Evolutionary conservation across 441 rosid genomes (phyloP), one percentile per base, ranked within the genome.

Genomic region (Heliophila coronopifolia): DNA sequence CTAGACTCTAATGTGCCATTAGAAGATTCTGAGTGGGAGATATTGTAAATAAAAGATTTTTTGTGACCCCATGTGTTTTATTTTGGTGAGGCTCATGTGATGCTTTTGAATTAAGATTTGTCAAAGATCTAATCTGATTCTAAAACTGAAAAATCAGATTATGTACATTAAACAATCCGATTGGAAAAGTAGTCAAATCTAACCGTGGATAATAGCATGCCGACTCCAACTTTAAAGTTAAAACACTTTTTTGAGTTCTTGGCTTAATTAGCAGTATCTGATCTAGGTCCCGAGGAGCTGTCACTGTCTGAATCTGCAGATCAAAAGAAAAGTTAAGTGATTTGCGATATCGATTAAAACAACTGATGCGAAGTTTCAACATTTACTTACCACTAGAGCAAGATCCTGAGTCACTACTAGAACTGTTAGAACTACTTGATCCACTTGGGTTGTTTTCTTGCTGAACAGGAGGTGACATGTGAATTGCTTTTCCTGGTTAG

Each of bases 361-460:
- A 31, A 14, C 37, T 37, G 53, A 24, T 13, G 45, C 23, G 39
- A 4, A 54, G 35, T 30, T 35, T 59, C 39, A 33, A 43, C 32
- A 47, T 40, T 53, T 74, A 91, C 96, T 53, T 74, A 91, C 96
- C 89, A 73, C 78, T 77, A 36, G 96, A 79, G 63, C 88, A 78
- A 31, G 87, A 87, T 44, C 80, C 83, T 43, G 95, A 77, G 33
- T 70, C 91, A 70, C 82, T 70, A 69, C 93, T 76, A 32, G 95
- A 80, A 68, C 83, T 72, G 34, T 79, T 70, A 62, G 97, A 85
- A 71, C 85, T 71, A 68, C 80, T 72, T 50, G 95, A 84, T 51
- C 75, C 72, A 49, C 77, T 81, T 9, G 50, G 64, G 23, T 70
- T 72, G 54, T 59, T 69, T 65, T 70, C 73, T 40, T 50, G 73